phyloP scores from a whole-genome alignment of 305 asterid species.

The Striga hermonthica region DNA sequence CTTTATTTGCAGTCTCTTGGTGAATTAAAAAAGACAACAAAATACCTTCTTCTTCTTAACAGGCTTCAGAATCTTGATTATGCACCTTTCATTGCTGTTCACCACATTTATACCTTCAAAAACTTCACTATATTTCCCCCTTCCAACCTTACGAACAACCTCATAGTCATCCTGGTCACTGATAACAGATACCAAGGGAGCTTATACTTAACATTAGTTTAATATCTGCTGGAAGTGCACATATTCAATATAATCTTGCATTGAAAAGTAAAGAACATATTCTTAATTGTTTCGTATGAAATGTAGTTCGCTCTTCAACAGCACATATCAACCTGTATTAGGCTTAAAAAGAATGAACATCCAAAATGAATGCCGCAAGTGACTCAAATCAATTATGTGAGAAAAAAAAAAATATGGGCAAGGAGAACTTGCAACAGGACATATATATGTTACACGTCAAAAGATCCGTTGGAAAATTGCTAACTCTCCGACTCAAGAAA shows the following conservation, averaged over 20 bases:
- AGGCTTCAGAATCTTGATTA: constrained; percentile 86
- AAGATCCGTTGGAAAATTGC: not conserved
- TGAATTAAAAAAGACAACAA: not conserved
- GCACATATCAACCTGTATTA: not conserved
- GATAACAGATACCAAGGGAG: constrained; percentile 29
- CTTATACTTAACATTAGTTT: constrained; percentile 18
- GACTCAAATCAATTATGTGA: not conserved
- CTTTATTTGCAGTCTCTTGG: not conserved
- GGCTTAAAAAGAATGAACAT: no score
- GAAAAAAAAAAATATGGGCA: not conserved
- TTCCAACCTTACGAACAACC: constrained; percentile 91
- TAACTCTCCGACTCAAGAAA: constrained; percentile 12
- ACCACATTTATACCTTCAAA: constrained; percentile 88
- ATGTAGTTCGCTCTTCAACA: constrained; percentile 2
- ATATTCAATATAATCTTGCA: not conserved
- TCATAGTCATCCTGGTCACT: constrained; percentile 94
- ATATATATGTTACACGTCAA: not conserved
- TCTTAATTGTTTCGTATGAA: not conserved
- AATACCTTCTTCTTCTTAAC: constrained; percentile 89
- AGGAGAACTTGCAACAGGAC: not conserved
- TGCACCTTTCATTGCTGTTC: constrained; percentile 67
- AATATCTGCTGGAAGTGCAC: constrained; percentile 12
- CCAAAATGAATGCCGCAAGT: not conserved
- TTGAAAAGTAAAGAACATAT: constrained; percentile 17
- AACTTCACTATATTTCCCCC: constrained; percentile 95